Base-by-base conservation (phyloP, 257 asterid species). In the Przewalskia tangutica region DNA sequence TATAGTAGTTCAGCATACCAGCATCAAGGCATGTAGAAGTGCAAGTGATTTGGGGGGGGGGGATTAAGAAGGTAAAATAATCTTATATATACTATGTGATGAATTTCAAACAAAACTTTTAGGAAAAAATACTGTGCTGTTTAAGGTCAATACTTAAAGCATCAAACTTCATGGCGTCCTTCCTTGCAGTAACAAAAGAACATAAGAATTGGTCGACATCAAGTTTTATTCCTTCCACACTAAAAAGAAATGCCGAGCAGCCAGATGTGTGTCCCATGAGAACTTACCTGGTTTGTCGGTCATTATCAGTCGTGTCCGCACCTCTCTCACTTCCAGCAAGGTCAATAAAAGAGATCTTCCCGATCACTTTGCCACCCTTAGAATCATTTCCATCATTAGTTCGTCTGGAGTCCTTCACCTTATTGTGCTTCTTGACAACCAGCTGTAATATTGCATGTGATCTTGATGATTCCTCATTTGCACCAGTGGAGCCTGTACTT, bases 281-380 rank as follows among this genome's bases (percentile, higher is more conserved):
- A 23, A 46, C 50, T 80, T 90, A 94, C 99, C 99, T 86, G 71
- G 99, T 96, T 88, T 96, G 97, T 76, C 97, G 91, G 85, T 94
- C 98, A 87, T 94, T 96, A 88, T 96, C 98, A 53, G 99, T 96
- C 10, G 99, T 96, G 88, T 96, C 99, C 38, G 98, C 99, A 83
- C 99, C 98, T 86, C 99, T 93, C 87, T 94, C 99, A 81, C 99
- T 96, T 66, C 99, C 98, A 82, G 99, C 97, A 85, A 96, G 98
- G 89, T 94, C 99, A 88, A 96, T 94, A 83, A 94, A 96, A 84
- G 99, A 96, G 77, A 96, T 91, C 87, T 96, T 94, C 86, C 98
- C 98, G 2, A 96, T 97, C 79, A 94, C 94, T 89, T 90, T 96
- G 86, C 97, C 98, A 62, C 68, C 79, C 86, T 88, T 91, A 77